These are phyloP conservation scores for Cryphonectria radicalis DNA, from an alignment of 2,329 filamentous ascomycete species.

Conservation along the genomic window DNA sequence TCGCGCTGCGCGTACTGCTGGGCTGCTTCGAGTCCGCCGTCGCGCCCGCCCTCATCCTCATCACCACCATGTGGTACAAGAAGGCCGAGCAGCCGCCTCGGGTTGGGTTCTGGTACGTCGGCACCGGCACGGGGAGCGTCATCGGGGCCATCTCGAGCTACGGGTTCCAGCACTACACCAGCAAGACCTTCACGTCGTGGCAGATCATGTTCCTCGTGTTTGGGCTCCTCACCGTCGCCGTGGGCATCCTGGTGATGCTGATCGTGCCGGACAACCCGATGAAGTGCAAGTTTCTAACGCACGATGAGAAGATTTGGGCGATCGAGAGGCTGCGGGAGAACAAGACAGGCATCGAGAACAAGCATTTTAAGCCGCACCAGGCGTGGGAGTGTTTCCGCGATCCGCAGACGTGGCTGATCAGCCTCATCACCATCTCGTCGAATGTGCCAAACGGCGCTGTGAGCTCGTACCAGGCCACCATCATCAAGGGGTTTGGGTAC, in stretches of 20 bases:
- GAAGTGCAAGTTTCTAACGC: constrained; percentile 21
- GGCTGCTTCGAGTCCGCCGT: constrained; percentile 59
- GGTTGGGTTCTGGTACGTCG: constrained; percentile 41
- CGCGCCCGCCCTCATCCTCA: constrained; percentile 49
- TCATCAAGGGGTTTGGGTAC: constrained; percentile 33
- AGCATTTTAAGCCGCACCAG: constrained; percentile 69
- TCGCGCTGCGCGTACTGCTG: constrained; percentile 53
- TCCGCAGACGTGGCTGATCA: constrained; percentile 32
- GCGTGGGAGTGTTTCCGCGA: constrained; percentile 38
- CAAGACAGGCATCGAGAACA: constrained; percentile 70
- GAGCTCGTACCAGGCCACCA: constrained; percentile 29
- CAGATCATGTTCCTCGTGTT: constrained; percentile 31
- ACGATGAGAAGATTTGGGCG: constrained; percentile 29
- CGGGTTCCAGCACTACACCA: constrained; percentile 38
- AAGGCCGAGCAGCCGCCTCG: constrained; percentile 39
- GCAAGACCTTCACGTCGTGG: constrained; percentile 30
- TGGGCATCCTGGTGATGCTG: constrained; percentile 22
- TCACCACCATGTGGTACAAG: constrained; percentile 41
- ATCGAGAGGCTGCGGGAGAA: constrained; percentile 61
- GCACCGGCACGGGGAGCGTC: constrained; percentile 38
- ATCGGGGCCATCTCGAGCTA: constrained; percentile 38
- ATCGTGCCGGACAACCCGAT: constrained; percentile 28
- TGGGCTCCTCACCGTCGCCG: constrained; percentile 26
- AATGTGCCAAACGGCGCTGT: constrained; percentile 33
- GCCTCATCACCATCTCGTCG: constrained; percentile 29